Evolutionary conservation across 139 green algal species (phyloP), one percentile per base, ranked within the genome.

Genomic region (Picochlorum sp.): DNA sequence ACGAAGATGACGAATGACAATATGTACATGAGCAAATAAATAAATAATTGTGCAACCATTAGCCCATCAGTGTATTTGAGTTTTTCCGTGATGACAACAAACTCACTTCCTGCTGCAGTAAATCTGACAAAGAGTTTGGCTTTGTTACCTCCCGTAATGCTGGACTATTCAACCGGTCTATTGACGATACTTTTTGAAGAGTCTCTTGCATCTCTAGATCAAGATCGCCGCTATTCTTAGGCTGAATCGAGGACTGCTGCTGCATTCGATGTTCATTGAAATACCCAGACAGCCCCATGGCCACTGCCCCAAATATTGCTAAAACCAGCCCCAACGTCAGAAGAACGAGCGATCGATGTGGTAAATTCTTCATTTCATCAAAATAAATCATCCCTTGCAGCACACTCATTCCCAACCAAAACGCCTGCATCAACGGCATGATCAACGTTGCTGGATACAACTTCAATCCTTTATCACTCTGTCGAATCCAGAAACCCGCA

Each of bases 371-470:
- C 49, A 82, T 66, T 63, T 82, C 76, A 20, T 81, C 58, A 67
- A 82, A 82, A 67, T 82, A 82, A 52, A 82, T 67, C 45, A 70
- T 70, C 45, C 76, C 76, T 66, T 77, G 58, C 14, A 82, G 23
- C 28, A 82, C 75, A 45, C 45, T 63, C 76, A 77, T 79, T 31
- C 38, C 62, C 69, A 80, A 81, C 76, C 76, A 82, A n/a, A 75
- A 82, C 37, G 76, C 76, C 62, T 79, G 76, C 76, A 82, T 82
- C 50, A 82, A 67, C 4, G 68, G 68, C 61, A 82, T 82, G 57
- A 82, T 81, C 37, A 82, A 63, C 1, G 63, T 67, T 13, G 73
- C 74, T 6, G 72, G 68, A 63, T 81, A 82, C 45, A 68, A 60
- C 30, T 60, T 49, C 45, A 82, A 60, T 4, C 72, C 76, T 34